Evolutionary conservation across 1,139 yeast genomes (phyloP).

Genomic region (Kodamaea plutei): DNA sequence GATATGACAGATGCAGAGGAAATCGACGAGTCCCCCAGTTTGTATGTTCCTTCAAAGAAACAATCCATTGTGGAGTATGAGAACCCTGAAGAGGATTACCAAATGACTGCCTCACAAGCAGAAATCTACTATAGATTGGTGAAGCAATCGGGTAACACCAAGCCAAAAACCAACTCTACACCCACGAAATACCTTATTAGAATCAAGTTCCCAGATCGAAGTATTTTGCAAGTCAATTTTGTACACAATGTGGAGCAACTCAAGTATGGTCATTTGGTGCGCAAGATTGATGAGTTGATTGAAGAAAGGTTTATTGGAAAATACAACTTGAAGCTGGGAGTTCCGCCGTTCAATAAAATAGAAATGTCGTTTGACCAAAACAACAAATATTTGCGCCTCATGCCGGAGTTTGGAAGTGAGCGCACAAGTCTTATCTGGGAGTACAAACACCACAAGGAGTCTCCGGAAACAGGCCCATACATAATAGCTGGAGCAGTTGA

Average conservation of each 20-base stretch:
- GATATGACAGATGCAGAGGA: background rate
- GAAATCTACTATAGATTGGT: constrained; percentile 48
- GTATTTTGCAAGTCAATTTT: constrained; percentile 46
- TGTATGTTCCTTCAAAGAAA: constrained; percentile 19
- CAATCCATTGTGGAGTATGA: constrained; percentile 22
- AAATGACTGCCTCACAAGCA: constrained; percentile 51
- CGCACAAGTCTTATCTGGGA: constrained; percentile 38
- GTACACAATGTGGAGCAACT: constrained; percentile 30
- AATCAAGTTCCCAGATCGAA: constrained; percentile 51
- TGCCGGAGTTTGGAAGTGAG: constrained; percentile 32
- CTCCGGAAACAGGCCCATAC: constrained; percentile 21
- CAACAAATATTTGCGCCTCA: constrained; percentile 27
- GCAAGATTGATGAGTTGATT: constrained; percentile 32
- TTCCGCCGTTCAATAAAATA: constrained; percentile 43
- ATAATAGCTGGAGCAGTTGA: constrained; percentile 17
- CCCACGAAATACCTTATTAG: constrained; percentile 33
- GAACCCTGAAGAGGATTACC: constrained; percentile 46
- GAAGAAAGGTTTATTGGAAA: constrained; percentile 33
- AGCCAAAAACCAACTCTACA: constrained; percentile 30
- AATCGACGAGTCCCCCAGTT: constrained; percentile 16
- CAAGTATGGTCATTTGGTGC: constrained; percentile 42
- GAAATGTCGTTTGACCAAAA: constrained; percentile 29
- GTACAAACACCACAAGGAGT: constrained; percentile 11
- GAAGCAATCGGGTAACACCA: constrained; percentile 31
- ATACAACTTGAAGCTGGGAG: constrained; percentile 33